Evolutionary conservation across 345 rosid genomes (phyloP), one percentile per base, ranked within the genome.

Genomic region (Capsella bursapastoris): DNA sequence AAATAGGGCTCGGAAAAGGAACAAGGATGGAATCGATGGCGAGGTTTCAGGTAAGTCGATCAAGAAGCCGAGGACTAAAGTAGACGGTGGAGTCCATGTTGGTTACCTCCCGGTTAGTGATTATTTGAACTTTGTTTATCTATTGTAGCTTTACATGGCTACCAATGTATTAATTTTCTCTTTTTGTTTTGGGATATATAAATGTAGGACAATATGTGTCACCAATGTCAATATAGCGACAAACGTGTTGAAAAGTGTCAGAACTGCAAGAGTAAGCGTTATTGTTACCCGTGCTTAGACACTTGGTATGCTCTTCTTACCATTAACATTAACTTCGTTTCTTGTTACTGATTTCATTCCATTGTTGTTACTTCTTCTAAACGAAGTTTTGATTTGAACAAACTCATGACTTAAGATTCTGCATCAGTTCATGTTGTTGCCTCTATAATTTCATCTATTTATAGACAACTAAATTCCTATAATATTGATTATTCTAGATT

Each of bases 141-240:
- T 6, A 7, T 34, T 34, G 7, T 32, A 22, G 25, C 25, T 22
- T 22, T 22, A 22, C 25, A 22, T 22, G 2, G 25, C 25, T 22
- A 22, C 25, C 25, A 22, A 22, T 22, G 25, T 22, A 22, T 0
- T 22, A 22, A 22, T 22, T 22, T 22, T 22, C 25, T 22, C 25
- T 31, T 31, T 4, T 31, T 4, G 1, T 34, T 32, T 34, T 32
- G 7, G 35, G 35, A 7, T 1, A 32, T 32, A 6, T 34, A 22
- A 22, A 22, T 22, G 25, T 34, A 34, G 37, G 37, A 34, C 40
- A 37, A 37, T 37, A 37, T 2, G 9, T 37, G 40, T 37, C 40
- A 37, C 8, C 95, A 89, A 40, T 89, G 95, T 71, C 82, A 89
- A 70, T 59, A 86, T 48, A 84, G 72, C 55, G 90, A 87, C 48